Evolutionary conservation across 2,329 filamentous ascomycete genomes (phyloP), one percentile per base, ranked within the genome.

Genomic region (Seiridium cupressi): DNA sequence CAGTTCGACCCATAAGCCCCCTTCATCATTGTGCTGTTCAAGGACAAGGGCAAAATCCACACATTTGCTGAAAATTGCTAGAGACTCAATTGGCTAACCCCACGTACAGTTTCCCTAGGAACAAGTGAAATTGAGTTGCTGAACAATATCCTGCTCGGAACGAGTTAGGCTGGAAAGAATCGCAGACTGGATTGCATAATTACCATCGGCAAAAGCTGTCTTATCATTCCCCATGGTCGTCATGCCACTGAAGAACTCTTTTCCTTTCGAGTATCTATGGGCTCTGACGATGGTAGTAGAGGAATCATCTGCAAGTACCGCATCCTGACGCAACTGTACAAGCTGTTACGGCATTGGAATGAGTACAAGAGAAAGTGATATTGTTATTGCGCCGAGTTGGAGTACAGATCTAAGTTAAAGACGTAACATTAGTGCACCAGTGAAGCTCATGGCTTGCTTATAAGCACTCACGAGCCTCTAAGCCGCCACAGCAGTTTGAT

Each of bases 51-150:
- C 1, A 11, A 55, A 38, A 31, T 55, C n/a, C 26, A 32, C 10
- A 32, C 57, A 58, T 32, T 53, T 35, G 38, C 57, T 59, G n/a
- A 36, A 54, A 6, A 59, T 40, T 9, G 57, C 57, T 34, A 59
- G 48, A 11, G 47, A 59, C 26, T 54, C 51, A 32, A 54, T 18
- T 13, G 56, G 56, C 8, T 6, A n/a, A 4, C 42, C 51, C 57
- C 57, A 59, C 1, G 40, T 51, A 34, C 57, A 59, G 11, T 59
- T 53, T 5, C 36, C 4, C 5, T 18, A 36, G 1, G 57, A 32
- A 34, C 57, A 59, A 35, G 26, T 44, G 5, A 46, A 59, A 8
- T 35, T 34, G 5, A 53, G 42, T 34, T 55, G 57, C 34, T 32
- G 40, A 3, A 11, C 2, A 9, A 54, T 42, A 3, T 18, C 38